phyloP scores from a whole-genome alignment of 2,329 filamentous ascomycete species.

The Penicillium olsonii region DNA sequence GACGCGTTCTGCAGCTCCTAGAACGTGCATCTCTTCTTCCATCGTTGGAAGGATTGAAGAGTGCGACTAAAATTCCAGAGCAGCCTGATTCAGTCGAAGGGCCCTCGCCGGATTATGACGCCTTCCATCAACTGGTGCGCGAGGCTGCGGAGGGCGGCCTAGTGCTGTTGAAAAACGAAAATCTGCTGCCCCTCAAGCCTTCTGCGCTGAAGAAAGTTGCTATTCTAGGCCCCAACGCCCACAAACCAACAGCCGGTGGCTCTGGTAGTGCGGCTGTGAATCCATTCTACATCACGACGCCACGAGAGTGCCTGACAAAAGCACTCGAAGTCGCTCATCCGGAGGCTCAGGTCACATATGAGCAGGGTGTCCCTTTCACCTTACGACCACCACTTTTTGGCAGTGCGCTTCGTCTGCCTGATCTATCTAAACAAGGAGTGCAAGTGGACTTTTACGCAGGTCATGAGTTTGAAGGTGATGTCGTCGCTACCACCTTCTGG shows the following conservation, averaged over 20 bases:
- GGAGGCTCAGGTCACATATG: background rate
- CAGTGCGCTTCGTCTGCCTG: background rate
- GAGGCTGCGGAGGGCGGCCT: slow-evolving; percentile 6
- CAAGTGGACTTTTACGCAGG: background rate
- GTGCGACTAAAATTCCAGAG: background rate
- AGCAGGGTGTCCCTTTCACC: background rate
- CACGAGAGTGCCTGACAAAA: slow-evolving; percentile 33
- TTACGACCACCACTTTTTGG: background rate
- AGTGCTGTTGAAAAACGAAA: slow-evolving; percentile 24
- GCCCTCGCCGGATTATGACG: no score
- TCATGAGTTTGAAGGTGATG: background rate
- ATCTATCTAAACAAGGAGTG: background rate
- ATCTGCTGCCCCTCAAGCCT: slow-evolving; percentile 20
- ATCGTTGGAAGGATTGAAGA: background rate
- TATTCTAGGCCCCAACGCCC: slow-evolving; percentile 38
- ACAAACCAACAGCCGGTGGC: slow-evolving; percentile 36
- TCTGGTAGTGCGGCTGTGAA: slow-evolving; percentile 38
- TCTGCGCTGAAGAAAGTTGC: slow-evolving; percentile 15
- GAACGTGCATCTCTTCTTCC: slow-evolving; percentile 18
- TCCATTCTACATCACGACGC: slow-evolving; percentile 34
- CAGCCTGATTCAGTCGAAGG: no score
- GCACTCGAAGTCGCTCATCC: background rate
- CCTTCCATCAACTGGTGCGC: background rate
- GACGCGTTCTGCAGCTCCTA: slow-evolving; percentile 36
- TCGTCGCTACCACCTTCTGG: slow-evolving; percentile 2